These are phyloP conservation scores for Vitis riparia DNA, from an alignment of 164 flowering plant species.

Conservation along the genomic window DNA sequence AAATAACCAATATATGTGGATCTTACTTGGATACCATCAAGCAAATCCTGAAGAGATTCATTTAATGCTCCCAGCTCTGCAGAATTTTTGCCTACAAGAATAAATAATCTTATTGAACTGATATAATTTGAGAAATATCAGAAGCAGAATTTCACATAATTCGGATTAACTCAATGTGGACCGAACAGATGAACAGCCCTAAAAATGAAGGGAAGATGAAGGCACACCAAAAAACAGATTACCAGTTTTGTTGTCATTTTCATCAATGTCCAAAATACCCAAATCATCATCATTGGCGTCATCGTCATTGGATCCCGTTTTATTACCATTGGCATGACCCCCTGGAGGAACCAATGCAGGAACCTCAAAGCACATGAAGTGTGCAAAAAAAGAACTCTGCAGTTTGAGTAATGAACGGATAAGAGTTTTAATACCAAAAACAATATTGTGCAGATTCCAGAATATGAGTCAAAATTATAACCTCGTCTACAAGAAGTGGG, in stretches of 20 bases:
- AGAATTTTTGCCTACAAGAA: conserved; percentile 58
- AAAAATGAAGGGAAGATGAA: no score
- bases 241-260: conserved; percentile 75
- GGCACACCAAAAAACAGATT: conserved; percentile 4
- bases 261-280: conserved; percentile 94
- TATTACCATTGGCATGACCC: conserved; percentile 52
- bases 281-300: conserved; percentile 79
- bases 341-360: conserved; percentile 89
- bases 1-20: conserved; percentile 3
- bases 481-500: conserved; percentile 99
- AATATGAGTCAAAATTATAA: conserved; percentile 15
- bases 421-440: background rate
- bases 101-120: background rate
- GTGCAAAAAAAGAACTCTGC: conserved; percentile 99
- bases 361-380: conserved; percentile 99
- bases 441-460: background rate
- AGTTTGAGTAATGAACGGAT: conserved; percentile 9
- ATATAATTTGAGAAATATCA: background rate
- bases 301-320: conserved; percentile 45
- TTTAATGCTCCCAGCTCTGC: conserved; percentile 76
- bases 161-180: background rate
- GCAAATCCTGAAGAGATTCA: conserved; percentile 88
- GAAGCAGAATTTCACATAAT: background rate
- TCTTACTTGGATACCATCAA: conserved; percentile 91
- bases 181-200: no score